phyloP scores from a whole-genome alignment of 306 rosid species.

The Rosa multiflora region DNA sequence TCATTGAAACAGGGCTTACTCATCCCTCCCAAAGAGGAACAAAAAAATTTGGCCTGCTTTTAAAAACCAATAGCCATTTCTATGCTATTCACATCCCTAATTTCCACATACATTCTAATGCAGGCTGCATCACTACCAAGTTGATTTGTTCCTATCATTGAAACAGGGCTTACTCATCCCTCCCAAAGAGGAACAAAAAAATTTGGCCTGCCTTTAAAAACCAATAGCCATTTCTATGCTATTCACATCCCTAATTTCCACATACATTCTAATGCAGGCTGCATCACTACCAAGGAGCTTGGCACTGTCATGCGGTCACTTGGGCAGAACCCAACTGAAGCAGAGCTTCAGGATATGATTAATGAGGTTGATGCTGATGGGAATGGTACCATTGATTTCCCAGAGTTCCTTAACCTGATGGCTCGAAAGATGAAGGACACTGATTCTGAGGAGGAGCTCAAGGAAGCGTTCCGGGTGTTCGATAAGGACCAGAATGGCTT shows the following conservation, averaged over 20 bases:
- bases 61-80: not conserved
- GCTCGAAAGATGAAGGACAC: constrained; percentile 12
- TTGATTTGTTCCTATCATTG: not conserved
- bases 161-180: not conserved
- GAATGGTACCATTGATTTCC: constrained; percentile 17
- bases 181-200: not conserved
- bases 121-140: constrained; percentile 14
- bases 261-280: not conserved
- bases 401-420: constrained; percentile 15
- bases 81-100: not conserved
- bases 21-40: not conserved
- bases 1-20: not conserved
- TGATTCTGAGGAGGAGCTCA: constrained; percentile 13
- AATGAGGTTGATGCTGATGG: constrained; percentile 18
- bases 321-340: constrained; percentile 11
- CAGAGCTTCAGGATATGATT: constrained; percentile 10
- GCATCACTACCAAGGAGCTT: constrained; percentile 13
- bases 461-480: constrained; percentile 4
- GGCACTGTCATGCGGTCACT: constrained; percentile 15
- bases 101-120: not conserved
- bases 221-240: not conserved
- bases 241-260: not conserved
- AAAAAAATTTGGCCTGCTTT: not conserved
- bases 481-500: constrained; percentile 13
- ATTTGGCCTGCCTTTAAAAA: not conserved